Evolutionary conservation across 1,284 basidiomycete species (phyloP).

Genomic region (Gastroboletus turbinatus): DNA sequence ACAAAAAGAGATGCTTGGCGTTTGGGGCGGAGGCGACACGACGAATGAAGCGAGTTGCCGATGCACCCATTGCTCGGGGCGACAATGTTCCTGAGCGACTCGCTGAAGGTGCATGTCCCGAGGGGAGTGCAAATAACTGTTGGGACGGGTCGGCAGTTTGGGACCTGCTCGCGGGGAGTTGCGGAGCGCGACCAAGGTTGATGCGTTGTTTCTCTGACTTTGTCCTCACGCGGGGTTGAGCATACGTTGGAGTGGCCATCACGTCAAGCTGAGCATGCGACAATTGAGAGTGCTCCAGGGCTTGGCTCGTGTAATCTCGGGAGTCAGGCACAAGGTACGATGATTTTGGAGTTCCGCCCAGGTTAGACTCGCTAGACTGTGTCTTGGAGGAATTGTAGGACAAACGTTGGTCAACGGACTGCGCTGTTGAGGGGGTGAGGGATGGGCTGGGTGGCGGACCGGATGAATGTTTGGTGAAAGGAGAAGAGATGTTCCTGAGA

Average conservation of each 20-base stretch:
- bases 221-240: conserved; percentile 45
- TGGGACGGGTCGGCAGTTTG: conserved; percentile 39
- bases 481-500: conserved; percentile 40
- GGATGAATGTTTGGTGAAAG: conserved; percentile 19
- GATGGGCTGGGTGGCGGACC: conserved; percentile 45
- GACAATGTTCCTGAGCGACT: conserved; percentile 47
- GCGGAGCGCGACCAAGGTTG: conserved; percentile 17
- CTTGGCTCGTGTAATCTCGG: conserved; percentile 33
- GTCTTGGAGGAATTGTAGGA: conserved; percentile 74
- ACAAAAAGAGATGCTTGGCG: conserved; percentile 84
- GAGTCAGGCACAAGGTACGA: conserved; percentile 37
- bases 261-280: conserved; percentile 38
- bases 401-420: conserved; percentile 52
- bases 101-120: conserved; percentile 35
- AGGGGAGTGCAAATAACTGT: conserved; percentile 36
- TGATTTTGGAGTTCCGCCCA: conserved; percentile 30
- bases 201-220: conserved; percentile 59
- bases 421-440: conserved; percentile 49
- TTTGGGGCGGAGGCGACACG: conserved; percentile 97
- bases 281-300: conserved; percentile 22
- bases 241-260: conserved; percentile 30
- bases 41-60: conserved; percentile 84
- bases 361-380: conserved; percentile 64
- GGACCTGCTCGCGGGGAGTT: conserved; percentile 27
- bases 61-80: conserved; percentile 63